A percentile compares a stretch with the other conserved stretches of the same genome.
These are phyloP conservation scores for Polyplosphaeria fusca DNA, from an alignment of 495 filamentous ascomycete species.

Conservation along the genomic window DNA sequence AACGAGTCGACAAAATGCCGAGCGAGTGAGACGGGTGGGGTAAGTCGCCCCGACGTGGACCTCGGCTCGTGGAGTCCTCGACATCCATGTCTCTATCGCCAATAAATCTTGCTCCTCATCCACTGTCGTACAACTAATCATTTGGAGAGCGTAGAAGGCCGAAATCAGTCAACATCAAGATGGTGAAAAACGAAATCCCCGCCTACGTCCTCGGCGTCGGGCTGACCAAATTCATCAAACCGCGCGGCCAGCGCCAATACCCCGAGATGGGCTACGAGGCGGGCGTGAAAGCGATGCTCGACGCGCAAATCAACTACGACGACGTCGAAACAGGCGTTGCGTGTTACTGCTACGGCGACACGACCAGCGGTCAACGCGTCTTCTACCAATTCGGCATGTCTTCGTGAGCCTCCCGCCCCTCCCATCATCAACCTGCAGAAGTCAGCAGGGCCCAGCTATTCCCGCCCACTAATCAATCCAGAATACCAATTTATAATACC, in stretches of 20 bases:
- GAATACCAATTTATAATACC: conserved; percentile 28
- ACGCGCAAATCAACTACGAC: conserved; percentile 91
- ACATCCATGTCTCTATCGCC: too few relatives aligned
- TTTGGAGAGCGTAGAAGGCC: neutral
- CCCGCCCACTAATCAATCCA: too few relatives aligned
- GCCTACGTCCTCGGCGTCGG: conserved; percentile 92
- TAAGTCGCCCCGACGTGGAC: too few relatives aligned
- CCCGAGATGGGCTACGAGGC: conserved; percentile 89
- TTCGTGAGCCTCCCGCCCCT: conserved; percentile 60
- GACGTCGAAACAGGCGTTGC: conserved; percentile 90
- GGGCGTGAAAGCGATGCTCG: conserved; percentile 88
- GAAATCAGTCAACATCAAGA: conserved; percentile 5
- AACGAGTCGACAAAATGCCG: too few relatives aligned
- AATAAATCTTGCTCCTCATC: too few relatives aligned
- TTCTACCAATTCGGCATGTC: conserved; percentile 99
- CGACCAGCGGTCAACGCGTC: conserved; percentile 87
- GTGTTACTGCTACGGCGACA: conserved; percentile 94
- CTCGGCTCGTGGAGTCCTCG: too few relatives aligned
- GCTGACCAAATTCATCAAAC: conserved; percentile 98
- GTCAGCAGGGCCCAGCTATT: too few relatives aligned
- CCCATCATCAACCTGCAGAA: neutral
- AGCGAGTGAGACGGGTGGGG: too few relatives aligned
- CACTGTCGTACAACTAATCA: too few relatives aligned
- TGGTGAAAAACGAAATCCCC: conserved; percentile 35
- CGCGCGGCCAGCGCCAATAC: conserved; percentile 79